These are phyloP conservation scores for Trebouxiophyceae sp. DNA, from an alignment of 163 green algal species.

Conservation along the genomic window DNA sequence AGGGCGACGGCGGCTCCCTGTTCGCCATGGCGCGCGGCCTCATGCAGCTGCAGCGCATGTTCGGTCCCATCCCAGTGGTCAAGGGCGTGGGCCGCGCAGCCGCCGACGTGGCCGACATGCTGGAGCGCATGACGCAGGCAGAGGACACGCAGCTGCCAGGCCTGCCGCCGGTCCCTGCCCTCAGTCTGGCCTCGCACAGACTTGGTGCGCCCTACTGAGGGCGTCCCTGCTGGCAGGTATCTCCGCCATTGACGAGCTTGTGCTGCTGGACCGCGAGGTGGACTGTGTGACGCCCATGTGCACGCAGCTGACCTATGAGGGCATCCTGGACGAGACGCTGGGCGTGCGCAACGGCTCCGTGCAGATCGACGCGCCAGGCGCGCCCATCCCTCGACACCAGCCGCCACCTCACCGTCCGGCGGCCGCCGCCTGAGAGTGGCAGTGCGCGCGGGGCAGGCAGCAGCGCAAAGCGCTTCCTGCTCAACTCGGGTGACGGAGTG, in stretches of 20 bases:
- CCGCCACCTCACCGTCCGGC: too few relatives aligned
- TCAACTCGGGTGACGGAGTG: slow-evolving; percentile 60
- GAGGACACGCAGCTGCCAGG: slow-evolving; percentile 13
- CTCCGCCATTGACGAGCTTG: slow-evolving; percentile 47
- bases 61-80: slow-evolving; percentile 42
- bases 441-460: slow-evolving; percentile 18
- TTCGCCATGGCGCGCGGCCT: slow-evolving; percentile 61
- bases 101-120: slow-evolving; percentile 57
- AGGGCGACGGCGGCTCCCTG: slow-evolving; percentile 62
- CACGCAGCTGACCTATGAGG: slow-evolving; percentile 94
- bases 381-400: too few relatives aligned
- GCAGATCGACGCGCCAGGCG: too few relatives aligned
- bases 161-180: background rate
- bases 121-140: slow-evolving; percentile 60
- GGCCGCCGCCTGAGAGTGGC: background rate
- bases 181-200: too few relatives aligned
- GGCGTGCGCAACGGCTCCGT: slow-evolving; percentile 66
- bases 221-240: too few relatives aligned
- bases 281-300: slow-evolving; percentile 83
- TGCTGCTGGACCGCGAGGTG: slow-evolving; percentile 81
- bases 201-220: too few relatives aligned
- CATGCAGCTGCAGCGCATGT: slow-evolving; percentile 59
- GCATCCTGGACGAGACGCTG: slow-evolving; percentile 85
- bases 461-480: slow-evolving; percentile 27
- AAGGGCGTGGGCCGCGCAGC: slow-evolving; percentile 71